phyloP scores from a whole-genome alignment of 23 red algal species.

The Agarophyton chilense region DNA sequence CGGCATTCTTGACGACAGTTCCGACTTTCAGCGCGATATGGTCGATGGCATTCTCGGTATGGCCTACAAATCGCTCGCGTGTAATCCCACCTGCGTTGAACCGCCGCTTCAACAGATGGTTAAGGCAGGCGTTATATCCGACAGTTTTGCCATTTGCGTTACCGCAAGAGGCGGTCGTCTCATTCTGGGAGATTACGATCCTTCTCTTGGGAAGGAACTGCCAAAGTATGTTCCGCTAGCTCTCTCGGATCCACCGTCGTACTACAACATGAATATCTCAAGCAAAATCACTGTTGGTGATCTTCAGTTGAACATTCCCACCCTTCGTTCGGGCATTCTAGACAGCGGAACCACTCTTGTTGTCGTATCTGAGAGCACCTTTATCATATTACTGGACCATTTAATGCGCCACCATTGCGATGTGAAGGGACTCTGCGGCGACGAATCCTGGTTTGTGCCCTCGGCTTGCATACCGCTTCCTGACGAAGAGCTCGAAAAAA shows the following conservation, averaged over 20 bases:
- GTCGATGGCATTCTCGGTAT: slow-evolving; percentile 96
- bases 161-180: slow-evolving; percentile 75
- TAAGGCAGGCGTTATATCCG: slow-evolving; percentile 57
- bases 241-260: slow-evolving; percentile 71
- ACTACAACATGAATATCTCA: slow-evolving; percentile 70
- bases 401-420: slow-evolving; percentile 76
- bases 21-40: slow-evolving; percentile 72
- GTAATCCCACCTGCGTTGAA: slow-evolving; percentile 89
- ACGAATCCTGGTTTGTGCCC: slow-evolving; percentile 60
- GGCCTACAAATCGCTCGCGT: slow-evolving; percentile 83
- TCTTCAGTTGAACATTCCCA: slow-evolving; percentile 47
- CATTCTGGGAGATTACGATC: slow-evolving; percentile 84
- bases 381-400: slow-evolving; percentile 62
- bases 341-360: slow-evolving; percentile 94
- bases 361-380: slow-evolving; percentile 71
- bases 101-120: slow-evolving; percentile 94
- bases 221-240: slow-evolving; percentile 76
- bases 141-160: slow-evolving; percentile 87
- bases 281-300: slow-evolving; percentile 58
- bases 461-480: slow-evolving; percentile 59
- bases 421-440: slow-evolving; percentile 61
- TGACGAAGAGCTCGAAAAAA: slow-evolving; percentile 61
- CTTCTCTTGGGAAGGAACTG: slow-evolving; percentile 12
- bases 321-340: slow-evolving; percentile 67
- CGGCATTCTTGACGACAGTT: slow-evolving; percentile 70